A percentile compares a stretch with the other conserved stretches of the same genome.
phyloP scores from a whole-genome alignment of 2,329 filamentous ascomycete genomes.

The Stemphylium lycopersici region DNA sequence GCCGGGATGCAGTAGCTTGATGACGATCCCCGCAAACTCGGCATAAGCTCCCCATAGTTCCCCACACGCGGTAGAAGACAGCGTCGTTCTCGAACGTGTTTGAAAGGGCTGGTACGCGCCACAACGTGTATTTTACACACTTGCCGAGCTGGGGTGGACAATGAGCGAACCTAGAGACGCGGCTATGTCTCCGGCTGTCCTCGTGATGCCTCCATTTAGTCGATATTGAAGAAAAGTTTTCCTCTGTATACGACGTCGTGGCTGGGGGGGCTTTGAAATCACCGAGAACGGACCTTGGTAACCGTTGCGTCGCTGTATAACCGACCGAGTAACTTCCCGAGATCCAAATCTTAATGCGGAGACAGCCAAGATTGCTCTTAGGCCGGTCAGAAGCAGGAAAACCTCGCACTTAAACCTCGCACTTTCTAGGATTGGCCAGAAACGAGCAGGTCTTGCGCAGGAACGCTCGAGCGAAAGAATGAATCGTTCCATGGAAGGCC shows the following conservation, averaged over 20 bases:
- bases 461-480: slow-evolving; percentile 6
- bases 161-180: slow-evolving; percentile 9
- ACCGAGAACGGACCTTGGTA: slow-evolving; percentile 24
- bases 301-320: slow-evolving; percentile 9
- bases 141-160: background rate
- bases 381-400: slow-evolving; percentile 6
- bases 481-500: background rate
- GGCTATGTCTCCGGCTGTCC: slow-evolving; percentile 10
- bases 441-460: slow-evolving; percentile 4
- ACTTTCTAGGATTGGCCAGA: background rate
- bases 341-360: slow-evolving; percentile 15
- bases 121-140: slow-evolving; percentile 6
- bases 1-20: slow-evolving; percentile 24
- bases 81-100: slow-evolving; percentile 20
- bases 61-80: slow-evolving; percentile 25
- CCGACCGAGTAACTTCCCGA: slow-evolving; percentile 37
- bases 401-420: background rate
- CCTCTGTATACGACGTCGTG: slow-evolving; percentile 9
- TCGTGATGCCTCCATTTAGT: slow-evolving; percentile 8
- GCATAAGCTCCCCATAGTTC: slow-evolving; percentile 18
- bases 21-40: slow-evolving; percentile 29
- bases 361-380: slow-evolving; percentile 13
- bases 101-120: slow-evolving; percentile 16
- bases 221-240: slow-evolving; percentile 14
- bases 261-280: slow-evolving; percentile 16